Percentiles rank a stretch among this genome's conserved stretches.
Conservation (phyloP, 371 early-diverging fungal species). For the Dichotomocladium elegans region DNA sequence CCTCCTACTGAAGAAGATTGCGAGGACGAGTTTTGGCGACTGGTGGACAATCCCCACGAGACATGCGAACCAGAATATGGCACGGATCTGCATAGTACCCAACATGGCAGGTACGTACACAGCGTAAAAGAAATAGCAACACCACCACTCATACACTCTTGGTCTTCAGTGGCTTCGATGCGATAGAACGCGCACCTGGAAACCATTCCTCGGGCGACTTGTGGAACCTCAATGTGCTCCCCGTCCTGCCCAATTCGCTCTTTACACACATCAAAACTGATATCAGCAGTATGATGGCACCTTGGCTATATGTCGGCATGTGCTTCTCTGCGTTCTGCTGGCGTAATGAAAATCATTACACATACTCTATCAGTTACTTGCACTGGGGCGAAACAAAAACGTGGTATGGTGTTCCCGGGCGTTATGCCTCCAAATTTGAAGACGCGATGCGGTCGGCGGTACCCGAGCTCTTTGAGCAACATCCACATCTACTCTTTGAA, state of each 20-base stretch:
- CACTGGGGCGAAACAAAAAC: constrained; percentile 97
- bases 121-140: too few species aligned
- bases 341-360: constrained; percentile 97
- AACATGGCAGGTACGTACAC: constrained; percentile 79
- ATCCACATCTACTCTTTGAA: constrained; percentile 91
- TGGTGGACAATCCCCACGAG: constrained; percentile 82
- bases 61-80: constrained; percentile 93
- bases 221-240: constrained; percentile 89
- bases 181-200: constrained; percentile 3
- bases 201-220: constrained; percentile 34
- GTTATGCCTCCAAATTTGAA: constrained; percentile 80
- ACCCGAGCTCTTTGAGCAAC: constrained; percentile 86
- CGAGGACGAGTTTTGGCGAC: constrained; percentile 92
- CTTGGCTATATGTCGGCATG: constrained; percentile 97
- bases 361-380: constrained; percentile 93
- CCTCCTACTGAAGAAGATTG: constrained; percentile 72
- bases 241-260: constrained; percentile 73
- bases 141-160: not conserved
- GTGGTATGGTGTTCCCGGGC: constrained; percentile 93
- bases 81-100: constrained; percentile 88
- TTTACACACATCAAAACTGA: constrained; percentile 83
- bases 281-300: constrained; percentile 93
- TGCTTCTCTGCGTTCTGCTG: constrained; percentile 95
- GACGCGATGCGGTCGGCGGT: constrained; percentile 72
- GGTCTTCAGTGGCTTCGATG: constrained; percentile 8